Conservation (phyloP, 2,329 filamentous ascomycete species). For the Ustulina deusta region DNA sequence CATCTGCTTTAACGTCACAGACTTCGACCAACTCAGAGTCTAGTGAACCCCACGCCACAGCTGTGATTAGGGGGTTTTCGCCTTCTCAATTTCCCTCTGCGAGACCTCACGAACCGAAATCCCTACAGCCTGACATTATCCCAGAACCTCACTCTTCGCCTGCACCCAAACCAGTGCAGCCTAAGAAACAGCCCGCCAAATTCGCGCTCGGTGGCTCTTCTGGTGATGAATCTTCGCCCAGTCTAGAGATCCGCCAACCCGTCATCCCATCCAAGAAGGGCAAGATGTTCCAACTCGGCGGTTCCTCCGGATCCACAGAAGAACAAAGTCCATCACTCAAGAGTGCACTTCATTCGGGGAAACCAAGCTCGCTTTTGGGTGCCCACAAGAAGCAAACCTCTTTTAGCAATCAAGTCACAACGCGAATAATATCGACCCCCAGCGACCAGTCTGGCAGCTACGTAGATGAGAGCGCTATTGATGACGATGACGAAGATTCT, state of each 20-base stretch:
- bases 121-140: conserved; percentile 66
- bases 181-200: conserved; percentile 70
- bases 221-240: conserved; percentile 80
- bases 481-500: conserved; percentile 73
- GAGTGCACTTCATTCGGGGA: conserved; percentile 62
- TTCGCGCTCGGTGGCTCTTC: conserved; percentile 84
- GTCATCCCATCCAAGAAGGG: conserved; percentile 53
- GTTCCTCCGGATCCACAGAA: conserved; percentile 78
- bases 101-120: conserved; percentile 61
- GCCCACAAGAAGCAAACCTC: conserved; percentile 80
- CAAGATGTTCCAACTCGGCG: conserved; percentile 66
- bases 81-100: conserved; percentile 70
- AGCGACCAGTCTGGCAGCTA: conserved; percentile 71
- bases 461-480: conserved; percentile 85
- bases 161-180: conserved; percentile 74
- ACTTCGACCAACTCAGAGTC: conserved; percentile 59
- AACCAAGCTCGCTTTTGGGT: conserved; percentile 56
- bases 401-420: conserved; percentile 81
- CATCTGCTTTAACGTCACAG: conserved; percentile 37
- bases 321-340: conserved; percentile 79
- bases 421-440: conserved; percentile 72
- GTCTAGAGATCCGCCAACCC: conserved; percentile 58
- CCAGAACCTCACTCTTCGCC: conserved; percentile 70
- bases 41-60: conserved; percentile 51
- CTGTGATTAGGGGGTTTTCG: conserved; percentile 87